Evolutionary conservation across 331 rosid species (phyloP), one percentile per base, ranked within the genome.

Genomic region (Cucumis variabilis): DNA sequence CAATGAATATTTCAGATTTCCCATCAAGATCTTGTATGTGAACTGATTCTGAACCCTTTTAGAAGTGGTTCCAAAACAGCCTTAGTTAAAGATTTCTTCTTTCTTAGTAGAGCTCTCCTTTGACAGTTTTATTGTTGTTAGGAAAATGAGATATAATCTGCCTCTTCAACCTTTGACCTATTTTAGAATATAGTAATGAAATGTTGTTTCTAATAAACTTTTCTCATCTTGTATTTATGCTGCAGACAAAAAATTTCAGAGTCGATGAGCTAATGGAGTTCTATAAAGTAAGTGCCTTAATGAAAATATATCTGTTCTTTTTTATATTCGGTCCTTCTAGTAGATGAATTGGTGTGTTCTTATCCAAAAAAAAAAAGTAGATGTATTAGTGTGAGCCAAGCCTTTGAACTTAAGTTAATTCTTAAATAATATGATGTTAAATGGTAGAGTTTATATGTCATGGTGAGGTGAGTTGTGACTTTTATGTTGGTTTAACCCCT

Each of bases 231-330:
- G 30, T 67, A 16, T 88, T 82, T 78, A 27, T 88, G 71, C 62
- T 86, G 85, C 83, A 97, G 99, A 92, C 83, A 85, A 97, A 90
- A 88, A 93, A 82, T 89, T 95, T 95, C 90, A 93, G 93, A 90
- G 99, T 98, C 86, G 96, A 93, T 85, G 95, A 95, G 78, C 95
- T 97, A 66, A 95, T 97, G 98, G 98, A 95, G 87, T 93, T 92
- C 90, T 97, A 97, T 94, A 92, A 92, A 90, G 99, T 97, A 90
- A 93, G 98, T 92, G 84, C 86, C 60, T 80, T 76, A 80, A 83
- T 46, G 23, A 86, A 75, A 86, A n/a, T 27, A 23, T n/a, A 16
- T 72, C 46, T 50, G 11, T 68, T 44, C 13, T 51, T 6, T 60
- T 41, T 86, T 75, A 12, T 60, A 83, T 37, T 27, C 7, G n/a